phyloP scores from a whole-genome alignment of 371 early-diverging fungal species.

The Smittium culicis region DNA sequence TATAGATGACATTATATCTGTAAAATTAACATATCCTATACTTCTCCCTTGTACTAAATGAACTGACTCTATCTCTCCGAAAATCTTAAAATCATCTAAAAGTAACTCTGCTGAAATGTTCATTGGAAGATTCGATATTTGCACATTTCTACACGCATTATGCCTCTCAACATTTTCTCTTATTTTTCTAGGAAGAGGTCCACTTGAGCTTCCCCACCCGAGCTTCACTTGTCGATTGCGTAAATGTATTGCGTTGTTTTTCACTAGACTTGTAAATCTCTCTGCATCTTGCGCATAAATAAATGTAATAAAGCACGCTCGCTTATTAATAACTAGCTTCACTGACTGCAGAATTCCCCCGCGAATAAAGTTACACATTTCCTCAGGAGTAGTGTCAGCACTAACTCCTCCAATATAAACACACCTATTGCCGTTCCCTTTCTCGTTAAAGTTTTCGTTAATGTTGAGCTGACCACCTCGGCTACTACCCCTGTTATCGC shows the following conservation, averaged over 20 bases:
- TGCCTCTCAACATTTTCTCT: neutral
- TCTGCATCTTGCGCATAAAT: neutral
- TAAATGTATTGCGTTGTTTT: neutral
- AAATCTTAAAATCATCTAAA: neutral
- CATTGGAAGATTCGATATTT: neutral
- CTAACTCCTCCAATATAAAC: constrained; percentile 10
- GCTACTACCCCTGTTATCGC: neutral
- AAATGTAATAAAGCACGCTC: constrained; percentile 11
- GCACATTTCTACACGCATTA: constrained; percentile 2
- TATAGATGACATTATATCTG: constrained; percentile 8
- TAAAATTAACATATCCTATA: constrained; percentile 10
- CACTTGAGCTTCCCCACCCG: constrained; percentile 12
- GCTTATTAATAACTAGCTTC: neutral
- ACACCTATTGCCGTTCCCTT: constrained; percentile 11
- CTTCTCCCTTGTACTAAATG: constrained; percentile 6
- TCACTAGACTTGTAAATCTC: neutral
- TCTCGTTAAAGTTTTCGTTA: neutral
- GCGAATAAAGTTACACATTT: constrained; percentile 7
- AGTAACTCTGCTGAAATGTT: neutral
- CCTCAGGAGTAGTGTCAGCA: constrained; percentile 6
- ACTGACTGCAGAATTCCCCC: constrained; percentile 8
- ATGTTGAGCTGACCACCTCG: neutral
- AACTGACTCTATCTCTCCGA: constrained; percentile 11
- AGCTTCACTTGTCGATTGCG: constrained; percentile 1
- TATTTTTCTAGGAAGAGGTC: constrained; percentile 1